Conservation (phyloP, 768 basidiomycete genomes). For the Psilocybe cyanescens region DNA sequence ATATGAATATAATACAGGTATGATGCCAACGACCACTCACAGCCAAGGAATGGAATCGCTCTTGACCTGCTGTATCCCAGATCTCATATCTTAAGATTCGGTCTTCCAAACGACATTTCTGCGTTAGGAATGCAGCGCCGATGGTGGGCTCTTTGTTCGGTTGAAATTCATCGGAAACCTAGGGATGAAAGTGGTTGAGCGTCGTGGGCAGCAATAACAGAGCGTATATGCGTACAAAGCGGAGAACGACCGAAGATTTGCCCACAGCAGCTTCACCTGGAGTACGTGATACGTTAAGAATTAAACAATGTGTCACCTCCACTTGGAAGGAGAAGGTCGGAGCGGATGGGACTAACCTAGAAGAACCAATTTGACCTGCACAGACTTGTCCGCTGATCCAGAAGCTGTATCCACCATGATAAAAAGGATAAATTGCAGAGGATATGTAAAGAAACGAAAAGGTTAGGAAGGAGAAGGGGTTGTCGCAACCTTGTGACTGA, state of each 20-base stretch:
- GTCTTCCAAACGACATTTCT: slow-evolving; percentile 95
- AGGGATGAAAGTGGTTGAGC: slow-evolving; percentile 16
- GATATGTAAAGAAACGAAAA: slow-evolving; percentile 3
- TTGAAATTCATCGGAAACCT: slow-evolving; percentile 98
- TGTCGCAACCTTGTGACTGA: slow-evolving; percentile 16
- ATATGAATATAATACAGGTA: slow-evolving; percentile 11
- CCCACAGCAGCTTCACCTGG: slow-evolving; percentile 98
- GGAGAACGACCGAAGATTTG: slow-evolving; percentile 97
- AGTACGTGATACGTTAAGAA: slow-evolving; percentile 15
- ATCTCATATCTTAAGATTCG: slow-evolving; percentile 94
- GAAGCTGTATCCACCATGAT: slow-evolving; percentile 78
- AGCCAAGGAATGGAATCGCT: slow-evolving; percentile 97
- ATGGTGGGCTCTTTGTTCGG: slow-evolving; percentile 99
- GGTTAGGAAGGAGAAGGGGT: slow-evolving; percentile 7
- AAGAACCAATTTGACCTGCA: slow-evolving; percentile 97
- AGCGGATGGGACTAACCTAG: slow-evolving; percentile 58
- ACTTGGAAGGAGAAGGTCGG: slow-evolving; percentile 1
- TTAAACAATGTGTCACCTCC: slow-evolving; percentile 9
- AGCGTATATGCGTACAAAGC: slow-evolving; percentile 70
- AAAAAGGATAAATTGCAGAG: neutral
- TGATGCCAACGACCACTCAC: slow-evolving; percentile 47
- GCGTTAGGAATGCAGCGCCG: slow-evolving; percentile 93
- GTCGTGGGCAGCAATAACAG: neutral
- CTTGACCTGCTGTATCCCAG: slow-evolving; percentile 96
- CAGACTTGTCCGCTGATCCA: slow-evolving; percentile 82